Conservation (phyloP, 2,329 filamentous ascomycete species). For the Hymenoscyphus infarciens region DNA sequence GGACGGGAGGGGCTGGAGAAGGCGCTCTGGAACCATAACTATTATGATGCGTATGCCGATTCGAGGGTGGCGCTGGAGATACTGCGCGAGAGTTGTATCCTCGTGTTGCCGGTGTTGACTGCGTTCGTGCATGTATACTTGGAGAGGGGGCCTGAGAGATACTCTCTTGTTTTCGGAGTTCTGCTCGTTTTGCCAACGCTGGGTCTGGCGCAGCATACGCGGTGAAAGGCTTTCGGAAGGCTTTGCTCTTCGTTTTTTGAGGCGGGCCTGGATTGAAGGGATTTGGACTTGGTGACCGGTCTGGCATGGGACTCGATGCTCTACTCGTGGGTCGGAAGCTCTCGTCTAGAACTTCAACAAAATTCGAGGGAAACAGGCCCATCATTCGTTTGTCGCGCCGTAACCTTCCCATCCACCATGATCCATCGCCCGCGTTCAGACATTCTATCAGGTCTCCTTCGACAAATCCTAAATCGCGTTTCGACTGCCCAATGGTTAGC, state of each 20-base stretch:
- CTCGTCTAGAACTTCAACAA: constrained; percentile 84
- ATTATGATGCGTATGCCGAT: constrained; percentile 25
- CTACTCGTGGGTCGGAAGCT: constrained; percentile 74
- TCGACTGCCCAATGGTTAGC: constrained; percentile 53
- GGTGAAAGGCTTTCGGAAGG: constrained; percentile 64
- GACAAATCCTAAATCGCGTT: constrained; percentile 92
- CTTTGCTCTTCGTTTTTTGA: constrained; percentile 47
- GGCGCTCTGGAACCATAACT: constrained; percentile 39
- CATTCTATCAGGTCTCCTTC: constrained; percentile 98
- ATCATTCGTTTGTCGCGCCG: constrained; percentile 86
- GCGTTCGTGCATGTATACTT: constrained; percentile 25
- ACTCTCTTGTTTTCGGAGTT: constrained; percentile 32
- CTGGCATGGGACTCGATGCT: constrained; percentile 49
- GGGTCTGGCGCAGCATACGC: constrained; percentile 64
- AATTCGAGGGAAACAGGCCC: constrained; percentile 94
- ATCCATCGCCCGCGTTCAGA: constrained; percentile 93
- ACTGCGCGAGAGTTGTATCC: constrained; percentile 36
- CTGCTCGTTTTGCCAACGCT: constrained; percentile 52
- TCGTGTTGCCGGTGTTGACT: constrained; percentile 38
- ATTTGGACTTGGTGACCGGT: constrained; percentile 33
- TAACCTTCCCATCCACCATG: constrained; percentile 96
- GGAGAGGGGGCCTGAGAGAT: constrained; percentile 25
- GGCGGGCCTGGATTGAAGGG: constrained; percentile 33
- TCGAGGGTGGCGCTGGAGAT: constrained; percentile 37
- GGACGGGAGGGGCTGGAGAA: constrained; percentile 38